These are phyloP conservation scores for Xylaria bambusicola DNA, from an alignment of 495 filamentous ascomycete genomes.

Conservation along the genomic window DNA sequence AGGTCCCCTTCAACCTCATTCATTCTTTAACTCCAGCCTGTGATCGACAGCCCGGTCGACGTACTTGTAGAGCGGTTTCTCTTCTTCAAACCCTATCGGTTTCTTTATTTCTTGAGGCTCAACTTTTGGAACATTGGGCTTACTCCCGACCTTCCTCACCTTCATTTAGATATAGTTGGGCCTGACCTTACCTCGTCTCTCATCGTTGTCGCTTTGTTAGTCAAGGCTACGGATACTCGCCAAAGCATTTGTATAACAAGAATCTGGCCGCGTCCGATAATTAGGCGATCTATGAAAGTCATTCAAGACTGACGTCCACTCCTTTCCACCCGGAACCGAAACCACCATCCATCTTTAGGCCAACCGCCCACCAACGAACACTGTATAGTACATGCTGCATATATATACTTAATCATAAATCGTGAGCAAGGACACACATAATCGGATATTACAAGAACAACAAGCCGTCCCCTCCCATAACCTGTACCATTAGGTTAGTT, in stretches of 20 bases:
- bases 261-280: constrained; percentile 40
- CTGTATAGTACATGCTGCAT: constrained; percentile 44
- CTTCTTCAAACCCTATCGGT: constrained; percentile 54
- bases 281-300: constrained; percentile 41
- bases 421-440: constrained; percentile 24
- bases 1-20: constrained; percentile 48
- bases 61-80: constrained; percentile 46
- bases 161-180: constrained; percentile 40
- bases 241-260: constrained; percentile 46
- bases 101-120: constrained; percentile 52
- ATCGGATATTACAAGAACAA: constrained; percentile 16
- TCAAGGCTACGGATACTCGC: constrained; percentile 26
- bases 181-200: constrained; percentile 20
- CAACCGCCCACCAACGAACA: constrained; percentile 37
- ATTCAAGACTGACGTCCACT: constrained; percentile 50
- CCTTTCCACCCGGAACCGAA: constrained; percentile 47
- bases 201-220: constrained; percentile 26
- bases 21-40: constrained; percentile 40
- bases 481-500: constrained; percentile 19
- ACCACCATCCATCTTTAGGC: constrained; percentile 57
- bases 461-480: background rate
- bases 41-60: constrained; percentile 54
- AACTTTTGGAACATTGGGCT: constrained; percentile 43
- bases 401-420: constrained; percentile 51
- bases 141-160: constrained; percentile 42